Conservation (phyloP, 73 alveolate genomes). For the Tetrahymena malaccensis region DNA sequence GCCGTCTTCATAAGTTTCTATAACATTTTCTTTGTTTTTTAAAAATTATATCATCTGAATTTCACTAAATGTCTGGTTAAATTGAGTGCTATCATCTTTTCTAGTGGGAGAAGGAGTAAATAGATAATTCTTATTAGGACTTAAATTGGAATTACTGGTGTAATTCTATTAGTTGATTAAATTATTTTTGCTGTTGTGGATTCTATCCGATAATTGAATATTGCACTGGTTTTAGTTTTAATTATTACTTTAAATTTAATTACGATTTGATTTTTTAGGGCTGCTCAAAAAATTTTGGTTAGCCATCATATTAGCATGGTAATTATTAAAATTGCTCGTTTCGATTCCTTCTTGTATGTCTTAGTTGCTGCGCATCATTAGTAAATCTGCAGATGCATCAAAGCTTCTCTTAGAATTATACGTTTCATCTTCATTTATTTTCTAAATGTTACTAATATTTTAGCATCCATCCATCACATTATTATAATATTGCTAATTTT, state of each 20-base stretch:
- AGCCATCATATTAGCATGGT: not conserved
- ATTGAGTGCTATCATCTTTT: not conserved
- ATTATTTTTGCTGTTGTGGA: not conserved
- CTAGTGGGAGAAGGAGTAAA: not conserved
- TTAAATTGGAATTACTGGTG: not conserved
- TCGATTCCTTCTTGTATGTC: not conserved
- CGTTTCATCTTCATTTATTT: not conserved
- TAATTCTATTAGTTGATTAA: not conserved
- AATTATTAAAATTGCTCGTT: not conserved
- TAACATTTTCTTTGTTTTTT: slow-evolving; percentile 11
- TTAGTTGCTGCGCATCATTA: not conserved
- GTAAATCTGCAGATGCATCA: not conserved
- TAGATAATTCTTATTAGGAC: not conserved
- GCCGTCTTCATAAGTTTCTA: slow-evolving; percentile 25
- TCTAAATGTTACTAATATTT: not conserved
- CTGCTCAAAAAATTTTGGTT: not conserved
- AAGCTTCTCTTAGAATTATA: not conserved
- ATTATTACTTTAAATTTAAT: not conserved
- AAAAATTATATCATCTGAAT: not conserved
- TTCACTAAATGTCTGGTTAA: not conserved
- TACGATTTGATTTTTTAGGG: not conserved
- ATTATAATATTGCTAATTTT: not conserved
- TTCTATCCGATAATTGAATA: not conserved
- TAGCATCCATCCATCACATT: not conserved
- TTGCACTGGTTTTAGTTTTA: not conserved